Conservation (phyloP, 768 basidiomycete species). For the Gymnopilus junonius region DNA sequence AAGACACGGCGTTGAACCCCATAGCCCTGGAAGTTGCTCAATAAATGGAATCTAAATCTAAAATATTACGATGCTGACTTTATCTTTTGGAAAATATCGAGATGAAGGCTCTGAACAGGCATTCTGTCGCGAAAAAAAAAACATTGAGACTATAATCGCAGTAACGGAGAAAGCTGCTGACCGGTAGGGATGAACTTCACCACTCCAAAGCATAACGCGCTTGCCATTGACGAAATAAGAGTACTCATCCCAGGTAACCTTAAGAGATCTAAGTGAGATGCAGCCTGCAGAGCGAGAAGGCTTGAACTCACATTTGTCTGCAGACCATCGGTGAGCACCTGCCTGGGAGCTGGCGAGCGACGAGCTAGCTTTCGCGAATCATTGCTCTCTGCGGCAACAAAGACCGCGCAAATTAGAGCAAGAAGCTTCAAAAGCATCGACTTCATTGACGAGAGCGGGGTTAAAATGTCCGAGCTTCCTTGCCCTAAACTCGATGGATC, state of each 20-base stretch:
- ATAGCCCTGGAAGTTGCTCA: conserved; percentile 32
- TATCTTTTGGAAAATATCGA: conserved; percentile 49
- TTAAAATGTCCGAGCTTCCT: not conserved
- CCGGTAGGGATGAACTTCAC: conserved; percentile 9
- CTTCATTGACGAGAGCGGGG: not conserved
- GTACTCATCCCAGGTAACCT: conserved; percentile 10
- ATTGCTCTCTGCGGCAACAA: not conserved
- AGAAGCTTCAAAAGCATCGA: not conserved
- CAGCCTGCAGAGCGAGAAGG: too few species aligned
- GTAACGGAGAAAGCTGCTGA: not conserved
- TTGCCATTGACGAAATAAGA: conserved; percentile 7
- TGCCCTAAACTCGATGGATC: not conserved
- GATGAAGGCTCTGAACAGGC: conserved; percentile 45
- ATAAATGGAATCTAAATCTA: not conserved
- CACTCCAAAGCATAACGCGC: conserved; percentile 5
- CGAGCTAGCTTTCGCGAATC: not conserved
- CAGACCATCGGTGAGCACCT: not conserved
- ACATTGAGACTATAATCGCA: not conserved
- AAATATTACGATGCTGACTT: conserved; percentile 30
- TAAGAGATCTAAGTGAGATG: not conserved
- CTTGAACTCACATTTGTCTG: conserved; percentile 1
- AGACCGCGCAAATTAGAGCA: not conserved
- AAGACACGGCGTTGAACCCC: conserved; percentile 49
- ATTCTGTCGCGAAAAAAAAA: conserved; percentile 25
- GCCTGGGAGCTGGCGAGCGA: not conserved